A percentile compares a stretch with the other conserved stretches of the same genome.
Evolutionary conservation across 306 rosid genomes (phyloP).

Genomic region (Malus orientalis): DNA sequence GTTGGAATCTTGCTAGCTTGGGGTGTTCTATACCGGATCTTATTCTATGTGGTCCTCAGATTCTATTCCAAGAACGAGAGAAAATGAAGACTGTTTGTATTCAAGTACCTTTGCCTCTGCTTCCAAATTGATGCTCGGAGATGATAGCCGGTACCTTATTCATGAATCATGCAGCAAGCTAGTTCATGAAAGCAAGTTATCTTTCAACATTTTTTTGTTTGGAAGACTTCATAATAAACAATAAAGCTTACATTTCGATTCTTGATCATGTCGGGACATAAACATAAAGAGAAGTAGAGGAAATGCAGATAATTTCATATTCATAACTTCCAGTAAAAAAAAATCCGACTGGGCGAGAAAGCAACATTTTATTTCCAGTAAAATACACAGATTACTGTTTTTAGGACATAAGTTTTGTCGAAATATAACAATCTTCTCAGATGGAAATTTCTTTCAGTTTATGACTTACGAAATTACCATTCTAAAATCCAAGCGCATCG

Average conservation of each 20-base stretch:
- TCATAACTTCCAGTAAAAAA: not conserved
- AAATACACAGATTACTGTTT: not conserved
- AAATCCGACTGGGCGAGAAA: not conserved
- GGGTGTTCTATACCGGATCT: slow-evolving; percentile 76
- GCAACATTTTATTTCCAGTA: not conserved
- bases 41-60: slow-evolving; percentile 80
- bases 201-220: not conserved
- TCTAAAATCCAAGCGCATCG: slow-evolving; percentile 1
- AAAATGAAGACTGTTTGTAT: slow-evolving; percentile 28
- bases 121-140: not conserved
- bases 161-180: not conserved
- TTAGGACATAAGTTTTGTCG: slow-evolving; percentile 6
- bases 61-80: slow-evolving; percentile 87
- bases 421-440: slow-evolving; percentile 5
- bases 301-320: not conserved
- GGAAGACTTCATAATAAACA: not conserved
- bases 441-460: not conserved
- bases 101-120: not conserved
- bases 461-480: slow-evolving; percentile 1
- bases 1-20: slow-evolving; percentile 67
- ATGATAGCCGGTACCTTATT: not conserved
- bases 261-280: not conserved
- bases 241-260: not conserved
- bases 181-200: not conserved
- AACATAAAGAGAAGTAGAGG: not conserved